Conservation (phyloP, 1,284 basidiomycete genomes). For the Lignosus rhinocerotis region DNA sequence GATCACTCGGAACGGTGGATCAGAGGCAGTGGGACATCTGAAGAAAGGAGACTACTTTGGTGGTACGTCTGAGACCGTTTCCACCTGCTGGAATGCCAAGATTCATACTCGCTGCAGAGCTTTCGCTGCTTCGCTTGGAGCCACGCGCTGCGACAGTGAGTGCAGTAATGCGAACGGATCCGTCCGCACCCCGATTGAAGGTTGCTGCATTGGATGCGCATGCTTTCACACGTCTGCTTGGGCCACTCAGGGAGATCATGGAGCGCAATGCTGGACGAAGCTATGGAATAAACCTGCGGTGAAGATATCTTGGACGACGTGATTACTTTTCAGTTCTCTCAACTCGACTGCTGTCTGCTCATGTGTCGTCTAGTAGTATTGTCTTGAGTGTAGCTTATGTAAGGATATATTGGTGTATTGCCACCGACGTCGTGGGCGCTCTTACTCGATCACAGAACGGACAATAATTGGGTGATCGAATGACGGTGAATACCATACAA, state of each 20-base stretch:
- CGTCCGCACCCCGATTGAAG: conserved; percentile 68
- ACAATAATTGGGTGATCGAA: conserved; percentile 1
- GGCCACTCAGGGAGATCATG: conserved; percentile 88
- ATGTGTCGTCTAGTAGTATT: background rate
- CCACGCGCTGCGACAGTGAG: conserved; percentile 94
- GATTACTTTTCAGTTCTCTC: background rate
- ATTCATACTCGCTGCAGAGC: conserved; percentile 47
- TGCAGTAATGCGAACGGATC: conserved; percentile 60
- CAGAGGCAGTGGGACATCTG: conserved; percentile 71
- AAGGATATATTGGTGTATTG: background rate
- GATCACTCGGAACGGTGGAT: conserved; percentile 58
- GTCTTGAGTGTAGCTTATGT: conserved; percentile 19
- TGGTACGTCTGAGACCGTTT: conserved; percentile 52
- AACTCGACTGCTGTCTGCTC: conserved; percentile 2
- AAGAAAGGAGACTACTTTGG: conserved; percentile 98
- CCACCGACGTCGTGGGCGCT: background rate
- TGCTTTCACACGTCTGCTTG: conserved; percentile 92
- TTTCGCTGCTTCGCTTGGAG: conserved; percentile 81
- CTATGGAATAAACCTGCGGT: conserved; percentile 37
- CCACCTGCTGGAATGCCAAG: background rate
- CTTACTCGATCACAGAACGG: background rate
- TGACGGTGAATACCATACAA: too few relatives aligned
- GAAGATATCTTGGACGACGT: conserved; percentile 1
- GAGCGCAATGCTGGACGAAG: conserved; percentile 73
- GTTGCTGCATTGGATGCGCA: conserved; percentile 93